Evolutionary conservation across 1,284 basidiomycete species (phyloP), one percentile per base, ranked within the genome.

Genomic region (Laetiporus sulphureus): DNA sequence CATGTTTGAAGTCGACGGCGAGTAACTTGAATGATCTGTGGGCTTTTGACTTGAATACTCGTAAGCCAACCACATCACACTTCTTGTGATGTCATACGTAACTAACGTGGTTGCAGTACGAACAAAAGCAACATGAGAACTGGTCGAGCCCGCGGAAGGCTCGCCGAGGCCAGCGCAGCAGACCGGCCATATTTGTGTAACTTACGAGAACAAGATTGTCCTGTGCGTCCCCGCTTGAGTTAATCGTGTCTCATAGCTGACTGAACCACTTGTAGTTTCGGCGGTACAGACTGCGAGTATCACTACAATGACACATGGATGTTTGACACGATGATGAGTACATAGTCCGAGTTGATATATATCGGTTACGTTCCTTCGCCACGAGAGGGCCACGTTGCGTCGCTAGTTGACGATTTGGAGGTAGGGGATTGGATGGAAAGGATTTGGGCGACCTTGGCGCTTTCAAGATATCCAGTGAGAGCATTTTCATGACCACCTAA

Each of bases 301-400:
- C 96, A 99, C 64, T 99, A 99, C 69, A 99, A 99, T 64, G 96
- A 99, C 60, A 99, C 95, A 4, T 99, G 96, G 96, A 77, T 84
- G 20, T 98, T 92, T 63, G 93, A 97, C 62, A 72, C 93, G 35
- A 73, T 73, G 23, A 87, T 91, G 0, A 76, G 78, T 44, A 76
- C 67, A 36, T 99, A 96, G 96, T 76, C 85, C 11, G 96, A 99
- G 62, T 71, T 99, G 42, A 83, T 87, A 31, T 99, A 96, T 65
- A 98, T 98, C 44, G 96, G 96, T 2, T 99, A 91, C 64, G 97
- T 98, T 46, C 96, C 96, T 13, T 87, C 91, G 6, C 91, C 96
- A 2, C 73, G 96, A 37, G 97, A 99, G 63, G 96, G 96, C 0
- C 97, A 99, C 57, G 90, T 96, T 1, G 93, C 94, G 8, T 89